Base-by-base conservation (phyloP, 164 flowering plant species). In the Amborella trichopoda region DNA sequence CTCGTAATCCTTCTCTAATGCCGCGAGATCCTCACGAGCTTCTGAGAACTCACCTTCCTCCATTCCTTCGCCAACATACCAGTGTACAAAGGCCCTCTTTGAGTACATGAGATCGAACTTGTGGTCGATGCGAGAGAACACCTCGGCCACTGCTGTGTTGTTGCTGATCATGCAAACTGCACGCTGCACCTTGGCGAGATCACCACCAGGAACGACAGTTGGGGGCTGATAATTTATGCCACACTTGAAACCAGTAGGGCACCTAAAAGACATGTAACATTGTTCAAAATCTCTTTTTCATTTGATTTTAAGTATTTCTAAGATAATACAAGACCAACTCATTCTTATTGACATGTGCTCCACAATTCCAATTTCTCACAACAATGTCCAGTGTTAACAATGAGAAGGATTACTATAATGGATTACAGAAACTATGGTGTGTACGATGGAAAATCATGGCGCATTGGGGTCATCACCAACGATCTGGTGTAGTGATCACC, bases 121-220 rank as follows among this genome's bases (percentile, higher is more conserved):
- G 65, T 71, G 76, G 55, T 79, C 76, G 6, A 82, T 82, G 36
- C 82, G 51, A 17, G 76, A 57, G 47, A 82, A 82, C 22, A 82
- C 91, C 61, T 82, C 87, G 1, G 82, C 87, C 19, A 82, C 84
- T 3, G 91, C 91, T 2, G 91, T 82, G 67, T 80, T 82, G 72
- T 82, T 82, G 64, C 91, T 82, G 46, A 82, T 82, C 91, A 82
- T 82, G 63, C 91, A 82, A n/a, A 82, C 91, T 13, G 91, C 91
- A 24, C 87, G 74, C 66, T 80, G 77, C 56, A 80, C 87, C 70
- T 55, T 75, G 26, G 91, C 91, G 23, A 82, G 82, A 57, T 82
- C 87, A 17, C 84, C 91, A 1, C 87, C 84, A 1, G 91, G 87
- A 9, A 82, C 91, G 44, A 80, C 80, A 32, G 87, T 63, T 14